phyloP scores from a whole-genome alignment of 1,284 basidiomycete genomes.

The Ganoderma leucocontextum region DNA sequence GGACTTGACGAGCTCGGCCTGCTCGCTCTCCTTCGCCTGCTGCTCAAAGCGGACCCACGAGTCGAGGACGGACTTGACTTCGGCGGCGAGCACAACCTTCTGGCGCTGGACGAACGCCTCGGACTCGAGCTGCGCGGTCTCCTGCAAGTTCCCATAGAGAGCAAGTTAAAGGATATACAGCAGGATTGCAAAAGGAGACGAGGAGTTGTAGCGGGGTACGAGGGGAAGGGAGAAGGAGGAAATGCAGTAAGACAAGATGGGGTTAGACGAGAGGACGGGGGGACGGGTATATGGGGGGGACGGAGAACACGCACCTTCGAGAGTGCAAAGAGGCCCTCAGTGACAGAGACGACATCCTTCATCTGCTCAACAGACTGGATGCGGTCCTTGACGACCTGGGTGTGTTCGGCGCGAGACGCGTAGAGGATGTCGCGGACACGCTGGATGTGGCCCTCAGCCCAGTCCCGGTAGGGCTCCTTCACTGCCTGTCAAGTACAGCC shows the following conservation, averaged over 20 bases:
- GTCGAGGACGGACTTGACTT: constrained; percentile 96
- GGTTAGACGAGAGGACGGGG: not conserved
- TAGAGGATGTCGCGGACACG: constrained; percentile 88
- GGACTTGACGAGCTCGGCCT: constrained; percentile 87
- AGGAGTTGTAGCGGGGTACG: not conserved
- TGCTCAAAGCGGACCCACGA: constrained; percentile 99
- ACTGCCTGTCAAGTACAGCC: constrained; percentile 36
- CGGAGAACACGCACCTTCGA: constrained; percentile 75
- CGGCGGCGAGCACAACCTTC: constrained; percentile 86
- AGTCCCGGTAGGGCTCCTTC: constrained; percentile 90
- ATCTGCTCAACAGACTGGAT: constrained; percentile 92
- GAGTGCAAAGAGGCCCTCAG: constrained; percentile 89
- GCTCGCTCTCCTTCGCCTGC: constrained; percentile 95
- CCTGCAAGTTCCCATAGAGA: constrained; percentile 54
- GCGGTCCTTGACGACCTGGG: constrained; percentile 91
- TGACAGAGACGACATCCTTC: constrained; percentile 94
- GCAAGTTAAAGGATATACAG: not conserved
- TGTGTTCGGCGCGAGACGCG: constrained; percentile 88
- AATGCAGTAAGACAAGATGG: no score
- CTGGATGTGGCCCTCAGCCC: constrained; percentile 90
- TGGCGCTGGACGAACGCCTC: constrained; percentile 93
- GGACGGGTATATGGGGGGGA: not conserved
- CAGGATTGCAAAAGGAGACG: not conserved
- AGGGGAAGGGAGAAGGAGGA: not conserved
- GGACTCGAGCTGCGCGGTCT: constrained; percentile 92